A percentile compares a stretch with the other conserved stretches of the same genome.
Conservation (phyloP, 2,329 filamentous ascomycete genomes). For the Lachnellula occidentalis region DNA sequence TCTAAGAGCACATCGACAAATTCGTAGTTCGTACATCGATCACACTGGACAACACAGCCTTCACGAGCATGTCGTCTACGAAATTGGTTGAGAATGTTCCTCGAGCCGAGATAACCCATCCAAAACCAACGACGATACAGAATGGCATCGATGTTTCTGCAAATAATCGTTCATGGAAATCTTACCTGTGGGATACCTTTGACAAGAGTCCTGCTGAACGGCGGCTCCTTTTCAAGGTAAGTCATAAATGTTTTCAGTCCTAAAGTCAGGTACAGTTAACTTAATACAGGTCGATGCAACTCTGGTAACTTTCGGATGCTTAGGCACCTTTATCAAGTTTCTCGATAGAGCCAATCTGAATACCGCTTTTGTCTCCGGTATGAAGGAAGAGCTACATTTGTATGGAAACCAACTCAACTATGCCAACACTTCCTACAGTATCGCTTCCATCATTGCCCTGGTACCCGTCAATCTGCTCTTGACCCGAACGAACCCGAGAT, state of each 20-base stretch:
- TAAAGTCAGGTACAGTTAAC: no score
- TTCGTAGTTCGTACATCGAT: no score
- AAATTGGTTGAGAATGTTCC: no score
- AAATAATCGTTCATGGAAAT: no score
- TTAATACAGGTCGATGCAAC: constrained; percentile 39
- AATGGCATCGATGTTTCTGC: no score
- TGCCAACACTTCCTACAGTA: constrained; percentile 4
- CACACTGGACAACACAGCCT: no score
- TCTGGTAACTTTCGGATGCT: constrained; percentile 38
- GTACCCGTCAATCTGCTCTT: constrained; percentile 10
- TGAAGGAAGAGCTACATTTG: constrained; percentile 36
- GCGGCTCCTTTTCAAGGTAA: constrained; percentile 38
- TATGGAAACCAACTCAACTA: constrained; percentile 36
- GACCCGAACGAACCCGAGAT: constrained; percentile 4
- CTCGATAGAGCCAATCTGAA: constrained; percentile 1
- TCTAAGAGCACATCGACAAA: no score
- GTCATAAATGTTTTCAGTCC: no score
- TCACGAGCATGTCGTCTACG: no score
- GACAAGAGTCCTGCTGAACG: not conserved
- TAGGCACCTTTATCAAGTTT: constrained; percentile 30
- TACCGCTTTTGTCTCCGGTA: constrained; percentile 37
- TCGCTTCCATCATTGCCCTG: constrained; percentile 1
- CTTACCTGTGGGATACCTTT: no score
- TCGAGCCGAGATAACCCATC: no score
- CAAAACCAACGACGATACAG: no score